A percentile compares a stretch with the other conserved stretches of the same genome.
Evolutionary conservation across 148 eudicot species (phyloP).

Genomic region (Silene uniflora): DNA sequence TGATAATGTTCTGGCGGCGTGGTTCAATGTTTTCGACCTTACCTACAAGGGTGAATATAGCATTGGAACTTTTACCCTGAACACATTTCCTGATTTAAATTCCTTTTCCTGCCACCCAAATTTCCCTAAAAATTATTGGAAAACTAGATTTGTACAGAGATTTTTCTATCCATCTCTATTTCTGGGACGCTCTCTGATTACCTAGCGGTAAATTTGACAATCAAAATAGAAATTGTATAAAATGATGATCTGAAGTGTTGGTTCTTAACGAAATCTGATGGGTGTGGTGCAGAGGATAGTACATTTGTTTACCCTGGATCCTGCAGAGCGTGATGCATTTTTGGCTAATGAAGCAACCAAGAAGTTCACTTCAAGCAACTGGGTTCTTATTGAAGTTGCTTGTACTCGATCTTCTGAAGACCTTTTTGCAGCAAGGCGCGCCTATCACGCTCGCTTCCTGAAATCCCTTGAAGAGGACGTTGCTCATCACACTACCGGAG

Average conservation of each 20-base stretch:
- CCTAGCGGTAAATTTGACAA: background rate
- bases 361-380: conserved; percentile 58
- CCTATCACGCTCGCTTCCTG: conserved; percentile 67
- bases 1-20: too few relatives aligned
- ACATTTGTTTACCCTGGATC: conserved; percentile 62
- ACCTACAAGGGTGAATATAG: too few relatives aligned
- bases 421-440: conserved; percentile 54
- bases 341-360: conserved; percentile 84
- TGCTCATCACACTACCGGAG: conserved; percentile 71
- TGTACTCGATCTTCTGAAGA: conserved; percentile 67
- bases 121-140: too few relatives aligned
- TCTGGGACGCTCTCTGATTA: too few relatives aligned
- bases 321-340: conserved; percentile 74
- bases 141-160: too few relatives aligned
- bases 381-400: conserved; percentile 79
- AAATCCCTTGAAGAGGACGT: conserved; percentile 87
- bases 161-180: too few relatives aligned
- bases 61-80: too few relatives aligned
- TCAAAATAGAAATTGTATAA: too few relatives aligned
- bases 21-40: too few relatives aligned
- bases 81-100: too few relatives aligned
- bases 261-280: background rate
- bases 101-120: too few relatives aligned
- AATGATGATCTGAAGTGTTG: background rate
- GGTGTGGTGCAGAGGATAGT: conserved; percentile 45